Percentiles rank a stretch among this genome's conserved stretches.
Conservation (phyloP, 495 filamentous ascomycete genomes). For the Penicillium pulvis region DNA sequence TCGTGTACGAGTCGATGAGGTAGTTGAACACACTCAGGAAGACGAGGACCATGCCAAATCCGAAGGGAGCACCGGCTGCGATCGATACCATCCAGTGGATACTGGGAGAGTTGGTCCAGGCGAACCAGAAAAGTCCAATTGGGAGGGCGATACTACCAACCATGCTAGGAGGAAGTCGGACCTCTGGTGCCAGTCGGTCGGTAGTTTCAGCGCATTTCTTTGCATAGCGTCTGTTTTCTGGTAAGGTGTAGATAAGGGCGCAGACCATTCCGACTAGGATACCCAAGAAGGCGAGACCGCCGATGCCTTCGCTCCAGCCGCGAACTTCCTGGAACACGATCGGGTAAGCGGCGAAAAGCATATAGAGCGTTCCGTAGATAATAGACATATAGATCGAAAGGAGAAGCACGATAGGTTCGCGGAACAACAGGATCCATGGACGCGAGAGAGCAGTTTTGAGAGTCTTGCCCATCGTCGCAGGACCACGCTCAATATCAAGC, state of each 20-base stretch:
- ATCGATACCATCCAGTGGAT: constrained; percentile 69
- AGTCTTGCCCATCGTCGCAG: constrained; percentile 24
- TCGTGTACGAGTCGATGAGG: constrained; percentile 71
- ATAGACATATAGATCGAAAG: constrained; percentile 70
- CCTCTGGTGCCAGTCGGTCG: constrained; percentile 41
- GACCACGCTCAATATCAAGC: constrained; percentile 39
- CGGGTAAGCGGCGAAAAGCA: constrained; percentile 76
- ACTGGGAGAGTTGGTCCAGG: constrained; percentile 63
- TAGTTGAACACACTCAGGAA: constrained; percentile 74
- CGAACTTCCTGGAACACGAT: constrained; percentile 74
- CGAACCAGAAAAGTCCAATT: constrained; percentile 60
- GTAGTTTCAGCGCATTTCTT: constrained; percentile 32
- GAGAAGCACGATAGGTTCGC: constrained; percentile 58
- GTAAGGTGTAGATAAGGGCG: constrained; percentile 48
- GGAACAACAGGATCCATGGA: constrained; percentile 44
- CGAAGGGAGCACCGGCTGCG: constrained; percentile 63
- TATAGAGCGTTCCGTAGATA: constrained; percentile 72
- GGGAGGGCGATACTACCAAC: constrained; percentile 43
- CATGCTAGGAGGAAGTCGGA: constrained; percentile 42
- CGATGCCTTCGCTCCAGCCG: constrained; percentile 67
- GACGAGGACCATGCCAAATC: constrained; percentile 69
- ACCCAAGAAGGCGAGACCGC: constrained; percentile 72
- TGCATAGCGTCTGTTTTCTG: constrained; percentile 44
- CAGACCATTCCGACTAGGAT: constrained; percentile 76
- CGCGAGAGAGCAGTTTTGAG: constrained; percentile 42